Evolutionary conservation across 106 monocot genomes (phyloP).

Genomic region (Ottelia alismoides): DNA sequence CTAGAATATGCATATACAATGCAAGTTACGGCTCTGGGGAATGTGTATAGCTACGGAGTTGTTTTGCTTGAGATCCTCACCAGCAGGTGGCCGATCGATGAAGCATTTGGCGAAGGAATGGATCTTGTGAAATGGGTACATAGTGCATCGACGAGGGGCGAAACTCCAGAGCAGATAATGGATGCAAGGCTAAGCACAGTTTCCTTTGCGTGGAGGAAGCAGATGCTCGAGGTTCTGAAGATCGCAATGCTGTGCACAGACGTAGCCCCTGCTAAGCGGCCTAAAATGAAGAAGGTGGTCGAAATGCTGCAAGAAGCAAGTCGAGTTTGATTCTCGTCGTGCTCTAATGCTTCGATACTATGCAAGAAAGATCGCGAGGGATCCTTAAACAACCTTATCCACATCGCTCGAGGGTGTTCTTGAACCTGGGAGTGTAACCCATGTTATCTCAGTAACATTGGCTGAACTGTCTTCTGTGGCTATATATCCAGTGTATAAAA

Average conservation of each 20-base stretch:
- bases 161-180: conserved; percentile 83
- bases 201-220: conserved; percentile 78
- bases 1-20: conserved; percentile 91
- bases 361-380: no score
- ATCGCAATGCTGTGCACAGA: conserved; percentile 81
- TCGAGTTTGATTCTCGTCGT: conserved; percentile 1
- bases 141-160: conserved; percentile 38
- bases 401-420: no score
- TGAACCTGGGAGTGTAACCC: no score
- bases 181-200: conserved; percentile 73
- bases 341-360: no score
- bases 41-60: conserved; percentile 85
- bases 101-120: conserved; percentile 63
- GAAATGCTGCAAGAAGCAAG: conserved; percentile 69
- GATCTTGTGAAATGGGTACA: conserved; percentile 90
- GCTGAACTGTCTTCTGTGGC: no score
- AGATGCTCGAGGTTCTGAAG: conserved; percentile 70
- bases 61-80: conserved; percentile 70
- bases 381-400: no score
- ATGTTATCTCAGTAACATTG: no score
- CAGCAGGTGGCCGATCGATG: conserved; percentile 44
- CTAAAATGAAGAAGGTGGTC: conserved; percentile 75
- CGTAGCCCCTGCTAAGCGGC: conserved; percentile 40
- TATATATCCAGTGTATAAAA: no score
- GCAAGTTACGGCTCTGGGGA: conserved; percentile 80